Base-by-base conservation (phyloP, 1,284 basidiomycete species). In the Marasmius sp. region DNA sequence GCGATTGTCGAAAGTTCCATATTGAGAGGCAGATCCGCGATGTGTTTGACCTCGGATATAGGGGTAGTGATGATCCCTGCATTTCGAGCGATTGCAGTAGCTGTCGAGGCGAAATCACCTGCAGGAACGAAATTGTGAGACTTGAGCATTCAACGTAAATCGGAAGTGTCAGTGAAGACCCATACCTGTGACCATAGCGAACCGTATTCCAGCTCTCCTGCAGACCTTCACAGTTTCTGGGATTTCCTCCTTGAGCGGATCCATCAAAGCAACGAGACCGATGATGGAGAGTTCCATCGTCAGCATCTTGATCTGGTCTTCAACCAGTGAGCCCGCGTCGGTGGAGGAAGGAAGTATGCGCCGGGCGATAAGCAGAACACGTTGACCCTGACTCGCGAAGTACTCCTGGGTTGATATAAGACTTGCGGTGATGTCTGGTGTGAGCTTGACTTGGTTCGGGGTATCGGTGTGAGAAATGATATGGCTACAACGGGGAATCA, bases 161-260 rank as follows among this genome's bases (percentile, higher is more conserved):
- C n/a, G n/a, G 27, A 27, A 27, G 27, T 27, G 5, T 27, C 5
- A 27, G 27, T 27, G 2, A 27, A 27, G 27, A 27, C 5, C 27
- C 27, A 27, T 77, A 70, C 88, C 89, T 1, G 89, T 91, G 60
- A 92, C 87, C 80, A 91, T 87, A 69, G 85, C 83, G 66, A 90
- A 85, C 20, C 87, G 77, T 54, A 87, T 84, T 7, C 86, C 86
- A 2, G 88, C 88, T 8, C 81, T 72, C 27, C 88, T 80, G 69
- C 79, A 78, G 73, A 83, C 60, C 12, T 72, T 70, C 37, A 85
- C 79, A 3, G 83, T 82, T 36, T 84, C 81, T 18, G 79, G 77
- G 20, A 87, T 87, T 65, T 91, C 87, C 10, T 77, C 72, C 45
- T 85, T 80, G 3, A 86, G 82, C 1, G 88, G 88, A 65, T 91